A percentile compares a stretch with the other conserved stretches of the same genome.
phyloP scores from a whole-genome alignment of 352 stramenopile species.

The Pythium periplocum region DNA sequence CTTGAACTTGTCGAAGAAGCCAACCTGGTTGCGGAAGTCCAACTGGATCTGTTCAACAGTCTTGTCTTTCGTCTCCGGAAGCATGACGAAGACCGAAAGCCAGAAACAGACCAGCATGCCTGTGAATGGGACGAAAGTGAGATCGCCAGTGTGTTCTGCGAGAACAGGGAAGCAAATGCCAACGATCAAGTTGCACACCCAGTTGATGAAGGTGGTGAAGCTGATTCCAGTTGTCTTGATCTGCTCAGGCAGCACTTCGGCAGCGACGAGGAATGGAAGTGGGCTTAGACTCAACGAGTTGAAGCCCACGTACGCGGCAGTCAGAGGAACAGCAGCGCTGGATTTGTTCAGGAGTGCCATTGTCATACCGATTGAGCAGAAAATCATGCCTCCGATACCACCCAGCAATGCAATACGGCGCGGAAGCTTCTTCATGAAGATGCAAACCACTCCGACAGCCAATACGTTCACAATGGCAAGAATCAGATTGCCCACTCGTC shows the following conservation, averaged over 20 bases:
- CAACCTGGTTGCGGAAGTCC: conserved; percentile 22
- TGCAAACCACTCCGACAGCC: conserved; percentile 20
- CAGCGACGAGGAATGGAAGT: conserved; percentile 30
- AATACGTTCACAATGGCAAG: conserved; percentile 22
- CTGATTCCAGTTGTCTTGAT: conserved; percentile 31
- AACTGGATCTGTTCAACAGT: conserved; percentile 38
- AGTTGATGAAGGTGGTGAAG: conserved; percentile 35
- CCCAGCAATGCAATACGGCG: conserved; percentile 21
- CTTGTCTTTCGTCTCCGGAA: conserved; percentile 33
- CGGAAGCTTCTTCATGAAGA: conserved; percentile 28
- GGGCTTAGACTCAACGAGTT: conserved; percentile 36
- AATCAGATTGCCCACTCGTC: conserved; percentile 28
- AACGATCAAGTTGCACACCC: conserved; percentile 31
- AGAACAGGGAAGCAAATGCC: conserved; percentile 28
- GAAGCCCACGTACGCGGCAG: conserved; percentile 26
- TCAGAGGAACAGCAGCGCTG: conserved; percentile 19
- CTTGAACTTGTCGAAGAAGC: conserved; percentile 27
- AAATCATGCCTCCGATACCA: conserved; percentile 27
- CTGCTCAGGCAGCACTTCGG: conserved; percentile 35
- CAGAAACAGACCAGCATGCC: conserved; percentile 26
- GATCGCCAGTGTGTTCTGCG: conserved; percentile 23
- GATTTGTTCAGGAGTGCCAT: conserved; percentile 25
- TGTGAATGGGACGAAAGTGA: conserved; percentile 35
- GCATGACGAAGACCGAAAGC: conserved; percentile 27
- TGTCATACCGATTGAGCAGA: conserved; percentile 30